Conservation (phyloP, 148 eudicot genomes). For the Rhododendron ferrugineum region DNA sequence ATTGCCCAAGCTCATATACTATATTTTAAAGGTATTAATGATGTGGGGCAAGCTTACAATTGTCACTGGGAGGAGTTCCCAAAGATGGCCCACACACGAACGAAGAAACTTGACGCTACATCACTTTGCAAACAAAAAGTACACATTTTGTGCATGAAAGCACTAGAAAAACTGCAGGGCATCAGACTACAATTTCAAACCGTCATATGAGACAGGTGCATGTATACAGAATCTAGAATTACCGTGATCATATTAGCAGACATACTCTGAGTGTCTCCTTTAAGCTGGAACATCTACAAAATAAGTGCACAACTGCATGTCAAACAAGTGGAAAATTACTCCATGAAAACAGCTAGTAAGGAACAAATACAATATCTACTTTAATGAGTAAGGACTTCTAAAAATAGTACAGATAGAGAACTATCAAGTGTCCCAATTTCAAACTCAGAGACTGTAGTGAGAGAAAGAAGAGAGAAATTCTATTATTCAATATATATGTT, state of each 20-base stretch:
- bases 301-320: conserved; percentile 63
- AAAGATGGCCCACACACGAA: neutral
- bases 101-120: neutral
- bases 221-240: conserved; percentile 1
- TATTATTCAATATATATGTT: too few species aligned
- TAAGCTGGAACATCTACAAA: conserved; percentile 72
- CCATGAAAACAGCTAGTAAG: conserved; percentile 15
- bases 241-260: conserved; percentile 75
- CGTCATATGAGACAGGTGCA: neutral
- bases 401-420: neutral
- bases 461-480: too few species aligned
- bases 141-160: neutral
- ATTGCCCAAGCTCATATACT: neutral
- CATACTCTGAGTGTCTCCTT: conserved; percentile 42
- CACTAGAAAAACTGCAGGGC: neutral
- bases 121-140: neutral
- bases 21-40: neutral
- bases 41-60: neutral
- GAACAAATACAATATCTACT: neutral
- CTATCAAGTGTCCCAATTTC: neutral
- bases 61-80: neutral
- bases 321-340: conserved; percentile 46
- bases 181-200: neutral
- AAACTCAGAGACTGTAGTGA: neutral
- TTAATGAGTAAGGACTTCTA: neutral